Percentiles rank a stretch among this genome's conserved stretches.
Conservation (phyloP, 2,329 filamentous ascomycete species). For the Colletotrichum aenigma region DNA sequence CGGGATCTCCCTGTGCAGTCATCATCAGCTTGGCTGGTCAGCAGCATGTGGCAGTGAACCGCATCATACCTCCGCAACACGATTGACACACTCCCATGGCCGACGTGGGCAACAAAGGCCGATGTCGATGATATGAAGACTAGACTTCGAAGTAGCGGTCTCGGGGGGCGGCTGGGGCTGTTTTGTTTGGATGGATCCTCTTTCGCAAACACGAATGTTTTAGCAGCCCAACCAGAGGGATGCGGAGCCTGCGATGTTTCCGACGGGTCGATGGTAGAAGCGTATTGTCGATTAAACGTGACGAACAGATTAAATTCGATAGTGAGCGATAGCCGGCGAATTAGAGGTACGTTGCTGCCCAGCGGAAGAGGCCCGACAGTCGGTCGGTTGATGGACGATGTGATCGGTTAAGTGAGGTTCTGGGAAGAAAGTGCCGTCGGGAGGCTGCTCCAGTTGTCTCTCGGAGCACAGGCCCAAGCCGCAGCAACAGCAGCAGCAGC, state of each 20-base stretch:
- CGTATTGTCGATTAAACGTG: not conserved
- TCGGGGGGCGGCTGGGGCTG: slow-evolving; percentile 5
- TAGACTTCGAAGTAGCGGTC: not conserved
- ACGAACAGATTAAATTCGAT: not conserved
- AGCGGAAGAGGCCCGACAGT: slow-evolving; percentile 13
- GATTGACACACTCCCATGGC: slow-evolving; percentile 68
- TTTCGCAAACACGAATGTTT: slow-evolving; percentile 12
- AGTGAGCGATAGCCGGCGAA: not conserved
- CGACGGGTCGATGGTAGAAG: not conserved
- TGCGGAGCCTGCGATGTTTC: not conserved
- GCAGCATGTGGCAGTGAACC: not conserved
- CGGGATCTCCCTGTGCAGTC: slow-evolving; percentile 68
- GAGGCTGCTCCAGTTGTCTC: slow-evolving; percentile 19
- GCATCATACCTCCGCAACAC: slow-evolving; percentile 60
- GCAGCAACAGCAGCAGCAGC: not conserved
- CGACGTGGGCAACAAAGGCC: slow-evolving; percentile 19
- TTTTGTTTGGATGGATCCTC: slow-evolving; percentile 16
- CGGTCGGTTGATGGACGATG: slow-evolving; percentile 14
- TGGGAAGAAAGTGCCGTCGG: slow-evolving; percentile 17
- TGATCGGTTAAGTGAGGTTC: slow-evolving; percentile 17
- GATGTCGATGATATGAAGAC: not conserved
- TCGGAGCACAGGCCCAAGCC: slow-evolving; percentile 15
- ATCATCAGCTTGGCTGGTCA: slow-evolving; percentile 3
- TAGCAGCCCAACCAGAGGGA: slow-evolving; percentile 15
- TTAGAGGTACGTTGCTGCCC: slow-evolving; percentile 3